Conservation (phyloP, 257 asterid species). For the Lithospermum erythrorhizon region DNA sequence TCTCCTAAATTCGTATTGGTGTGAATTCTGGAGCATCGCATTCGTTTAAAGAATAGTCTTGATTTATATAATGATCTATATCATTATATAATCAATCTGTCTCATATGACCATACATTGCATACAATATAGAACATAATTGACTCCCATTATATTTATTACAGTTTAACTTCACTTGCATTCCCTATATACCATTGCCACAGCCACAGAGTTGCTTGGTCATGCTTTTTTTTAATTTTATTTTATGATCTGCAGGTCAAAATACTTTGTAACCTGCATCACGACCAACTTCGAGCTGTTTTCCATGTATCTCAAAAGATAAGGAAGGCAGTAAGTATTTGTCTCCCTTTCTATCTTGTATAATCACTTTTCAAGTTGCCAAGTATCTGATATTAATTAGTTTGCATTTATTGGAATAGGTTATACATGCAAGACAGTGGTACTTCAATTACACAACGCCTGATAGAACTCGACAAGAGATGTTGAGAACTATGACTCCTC, state of each 20-base stretch:
- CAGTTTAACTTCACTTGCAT: too few species aligned
- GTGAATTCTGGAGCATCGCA: too few species aligned
- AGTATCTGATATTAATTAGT: neutral
- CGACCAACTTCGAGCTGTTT: slow-evolving; percentile 11
- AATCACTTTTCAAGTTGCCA: neutral
- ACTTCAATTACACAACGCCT: slow-evolving; percentile 90
- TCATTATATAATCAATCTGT: too few species aligned
- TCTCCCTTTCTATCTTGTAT: slow-evolving; percentile 1
- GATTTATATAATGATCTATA: too few species aligned
- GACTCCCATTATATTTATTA: too few species aligned
- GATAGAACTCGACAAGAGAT: slow-evolving; percentile 81
- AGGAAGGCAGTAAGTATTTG: slow-evolving; percentile 63
- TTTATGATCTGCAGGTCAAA: neutral
- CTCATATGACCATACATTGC: too few species aligned
- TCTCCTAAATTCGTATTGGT: too few species aligned
- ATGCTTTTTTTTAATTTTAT: neutral
- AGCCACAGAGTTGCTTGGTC: neutral
- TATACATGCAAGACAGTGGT: slow-evolving; percentile 65
- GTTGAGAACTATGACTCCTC: slow-evolving; percentile 78
- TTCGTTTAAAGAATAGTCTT: too few species aligned
- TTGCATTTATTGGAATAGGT: slow-evolving; percentile 32
- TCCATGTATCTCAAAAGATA: slow-evolving; percentile 9
- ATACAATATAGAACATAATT: too few species aligned
- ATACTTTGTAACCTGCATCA: slow-evolving; percentile 12
- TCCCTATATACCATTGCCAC: too few species aligned